Conservation (phyloP, 2,329 filamentous ascomycete species). For the Chaetomiaceae sp. region DNA sequence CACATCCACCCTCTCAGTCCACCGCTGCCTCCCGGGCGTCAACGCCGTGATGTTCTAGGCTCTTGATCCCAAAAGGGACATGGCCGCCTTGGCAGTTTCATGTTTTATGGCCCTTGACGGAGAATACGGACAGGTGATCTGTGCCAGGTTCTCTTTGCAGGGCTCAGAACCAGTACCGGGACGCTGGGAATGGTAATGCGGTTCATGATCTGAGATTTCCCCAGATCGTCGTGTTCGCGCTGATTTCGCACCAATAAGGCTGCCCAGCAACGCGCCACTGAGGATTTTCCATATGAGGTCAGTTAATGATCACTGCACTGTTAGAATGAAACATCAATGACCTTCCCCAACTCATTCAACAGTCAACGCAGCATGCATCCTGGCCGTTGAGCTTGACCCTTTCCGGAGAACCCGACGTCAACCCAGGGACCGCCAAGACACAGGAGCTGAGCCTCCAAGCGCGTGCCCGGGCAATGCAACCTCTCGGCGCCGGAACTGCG, state of each 20-base stretch:
- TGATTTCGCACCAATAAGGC: not conserved
- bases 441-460: not conserved
- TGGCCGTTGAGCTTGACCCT: no score
- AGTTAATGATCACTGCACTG: no score
- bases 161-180: not conserved
- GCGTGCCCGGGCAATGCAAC: conserved; percentile 5
- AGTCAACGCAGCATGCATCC: no score
- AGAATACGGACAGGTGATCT: not conserved
- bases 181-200: not conserved
- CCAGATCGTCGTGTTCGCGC: not conserved
- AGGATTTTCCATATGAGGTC: no score
- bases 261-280: no score
- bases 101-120: not conserved
- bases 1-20: no score
- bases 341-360: no score
- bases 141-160: not conserved
- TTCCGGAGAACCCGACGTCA: no score
- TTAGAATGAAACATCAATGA: no score
- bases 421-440: no score
- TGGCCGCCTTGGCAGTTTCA: conserved; percentile 2
- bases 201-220: not conserved
- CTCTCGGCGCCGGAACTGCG: conserved; percentile 10
- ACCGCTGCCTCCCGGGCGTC: no score
- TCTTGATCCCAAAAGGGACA: not conserved
- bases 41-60: no score